These are phyloP conservation scores for Staphylotrichum tortipilum DNA, from an alignment of 495 filamentous ascomycete species.

Conservation along the genomic window DNA sequence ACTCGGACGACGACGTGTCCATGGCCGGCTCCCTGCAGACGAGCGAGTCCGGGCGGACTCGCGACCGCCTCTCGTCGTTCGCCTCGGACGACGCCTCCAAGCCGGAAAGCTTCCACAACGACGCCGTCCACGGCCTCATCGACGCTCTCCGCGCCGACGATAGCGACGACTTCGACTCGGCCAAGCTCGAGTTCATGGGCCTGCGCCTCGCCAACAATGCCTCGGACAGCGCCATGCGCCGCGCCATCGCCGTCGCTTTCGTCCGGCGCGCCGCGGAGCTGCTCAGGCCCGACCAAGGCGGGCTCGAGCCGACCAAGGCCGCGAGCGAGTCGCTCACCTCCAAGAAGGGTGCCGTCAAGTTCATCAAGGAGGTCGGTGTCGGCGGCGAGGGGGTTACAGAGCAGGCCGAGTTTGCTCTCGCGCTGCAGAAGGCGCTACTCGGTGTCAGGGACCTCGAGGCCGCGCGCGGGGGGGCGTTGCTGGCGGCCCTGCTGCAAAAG, in stretches of 20 bases:
- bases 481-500: constrained; percentile 68
- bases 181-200: constrained; percentile 82
- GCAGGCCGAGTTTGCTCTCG: constrained; percentile 76
- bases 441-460: constrained; percentile 44
- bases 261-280: constrained; percentile 71
- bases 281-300: constrained; percentile 45
- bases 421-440: constrained; percentile 70
- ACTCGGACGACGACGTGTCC: constrained; percentile 30
- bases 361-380: constrained; percentile 45
- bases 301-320: constrained; percentile 52
- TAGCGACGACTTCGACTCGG: constrained; percentile 70
- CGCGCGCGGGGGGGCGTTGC: constrained; percentile 47
- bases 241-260: constrained; percentile 76
- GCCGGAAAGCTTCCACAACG: constrained; percentile 71
- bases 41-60: constrained; percentile 17
- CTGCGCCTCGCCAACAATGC: constrained; percentile 84
- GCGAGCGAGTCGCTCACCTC: constrained; percentile 49
- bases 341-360: constrained; percentile 40
- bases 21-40: constrained; percentile 11
- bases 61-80: constrained; percentile 43
- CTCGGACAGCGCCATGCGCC: constrained; percentile 75
- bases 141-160: constrained; percentile 56
- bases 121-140: constrained; percentile 74
- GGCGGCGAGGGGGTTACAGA: constrained; percentile 39
- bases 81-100: constrained; percentile 39